Evolutionary conservation across 805 yeast species (phyloP), one percentile per base, ranked within the genome.

Genomic region (Yamadazyma paraphyllophila): DNA sequence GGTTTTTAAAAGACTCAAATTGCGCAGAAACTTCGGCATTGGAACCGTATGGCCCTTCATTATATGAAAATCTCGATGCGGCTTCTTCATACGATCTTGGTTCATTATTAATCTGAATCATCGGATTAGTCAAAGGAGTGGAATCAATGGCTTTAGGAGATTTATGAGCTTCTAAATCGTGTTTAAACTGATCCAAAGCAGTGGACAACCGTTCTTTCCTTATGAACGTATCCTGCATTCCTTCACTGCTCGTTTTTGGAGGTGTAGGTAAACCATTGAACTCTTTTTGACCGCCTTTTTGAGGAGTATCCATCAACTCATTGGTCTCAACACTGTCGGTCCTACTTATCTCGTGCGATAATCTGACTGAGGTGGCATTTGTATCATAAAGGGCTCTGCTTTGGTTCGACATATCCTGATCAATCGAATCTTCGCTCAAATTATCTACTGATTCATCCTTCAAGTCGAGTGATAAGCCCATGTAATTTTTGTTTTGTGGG

Each of bases 171-270:
- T 55, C 58, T 1, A 65, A 50, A 24, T 68, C 72, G 20, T 55
- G 47, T 41, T 54, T 66, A 42, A 65, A 58, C 10, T 49, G 64
- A 15, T 59, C 61, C 31, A 67, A 59, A 2, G 64, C 63, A 6
- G 57, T 41, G 4, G 65, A 57, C 33, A 67, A 51, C 43, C 64
- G 52, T 33, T 56, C 41, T 9, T 17, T 32, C 11, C 26, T 10
- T 24, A 26, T 7, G 12, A 39, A 20, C 8, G 36, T 32, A 32
- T 32, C 31, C 13, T 29, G 31, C 13, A 29, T n/a, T 13, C 17
- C 26, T 14, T 36, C 24, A 12, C 7, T 10, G 6, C 39, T 31
- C 12, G 40, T 45, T 26, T 15, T 39, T 9, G 44, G 41, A 13
- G 51, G 51, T 9, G 52, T 35, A 34, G 45, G 50, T 13, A 31